A percentile compares a stretch with the other conserved stretches of the same genome.
Evolutionary conservation across 1,284 basidiomycete genomes (phyloP).

Genomic region (Vanrija sp.): DNA sequence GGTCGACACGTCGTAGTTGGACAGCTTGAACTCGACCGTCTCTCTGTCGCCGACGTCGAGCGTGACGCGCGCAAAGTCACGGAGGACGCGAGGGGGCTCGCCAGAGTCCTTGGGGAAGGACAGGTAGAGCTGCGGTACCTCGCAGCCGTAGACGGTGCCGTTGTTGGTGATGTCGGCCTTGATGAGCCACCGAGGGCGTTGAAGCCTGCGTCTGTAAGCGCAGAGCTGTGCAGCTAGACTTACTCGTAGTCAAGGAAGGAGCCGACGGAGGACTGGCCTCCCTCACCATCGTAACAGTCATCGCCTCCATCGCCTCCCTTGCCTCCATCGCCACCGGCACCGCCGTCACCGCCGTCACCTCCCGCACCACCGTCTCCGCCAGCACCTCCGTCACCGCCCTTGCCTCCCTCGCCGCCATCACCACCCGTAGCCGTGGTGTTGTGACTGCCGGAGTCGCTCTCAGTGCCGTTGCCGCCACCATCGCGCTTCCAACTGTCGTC

Average conservation of each 20-base stretch:
- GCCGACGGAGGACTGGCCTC: neutral
- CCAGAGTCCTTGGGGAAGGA: conserved; percentile 42
- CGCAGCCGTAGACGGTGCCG: conserved; percentile 49
- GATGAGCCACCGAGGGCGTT: conserved; percentile 44
- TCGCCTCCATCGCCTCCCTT: conserved; percentile 19
- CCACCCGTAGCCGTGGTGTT: too few species aligned
- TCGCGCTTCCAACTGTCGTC: neutral
- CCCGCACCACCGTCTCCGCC: conserved; percentile 7
- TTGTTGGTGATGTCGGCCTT: conserved; percentile 51
- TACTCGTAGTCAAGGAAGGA: too few species aligned
- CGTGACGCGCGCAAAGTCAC: conserved; percentile 44
- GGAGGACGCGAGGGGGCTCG: conserved; percentile 47
- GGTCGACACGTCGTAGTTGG: conserved; percentile 48
- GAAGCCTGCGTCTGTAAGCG: conserved; percentile 23
- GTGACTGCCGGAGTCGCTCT: neutral
- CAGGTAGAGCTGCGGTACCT: conserved; percentile 49
- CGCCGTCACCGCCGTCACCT: neutral
- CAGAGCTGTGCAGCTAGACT: neutral
- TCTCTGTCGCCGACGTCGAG: conserved; percentile 38
- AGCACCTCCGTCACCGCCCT: too few species aligned
- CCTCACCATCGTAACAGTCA: neutral
- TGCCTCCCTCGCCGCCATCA: neutral
- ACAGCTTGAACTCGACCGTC: conserved; percentile 43
- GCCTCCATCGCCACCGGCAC: neutral
- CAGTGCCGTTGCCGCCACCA: neutral